These are phyloP conservation scores for Uronychia setigera DNA, from an alignment of 73 alveolate genomes.

Conservation along the genomic window DNA sequence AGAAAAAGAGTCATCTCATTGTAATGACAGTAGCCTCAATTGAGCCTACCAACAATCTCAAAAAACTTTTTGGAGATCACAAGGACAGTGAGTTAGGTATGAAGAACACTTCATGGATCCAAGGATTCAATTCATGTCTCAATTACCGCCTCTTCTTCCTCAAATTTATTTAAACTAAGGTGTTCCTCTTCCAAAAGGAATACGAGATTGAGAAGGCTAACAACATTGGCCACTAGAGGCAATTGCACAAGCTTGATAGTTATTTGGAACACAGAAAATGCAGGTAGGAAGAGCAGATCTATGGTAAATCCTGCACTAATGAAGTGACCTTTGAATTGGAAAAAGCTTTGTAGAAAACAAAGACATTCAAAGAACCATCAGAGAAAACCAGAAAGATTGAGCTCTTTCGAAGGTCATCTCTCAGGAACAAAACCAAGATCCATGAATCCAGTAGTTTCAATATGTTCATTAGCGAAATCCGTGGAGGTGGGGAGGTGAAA, in stretches of 20 bases:
- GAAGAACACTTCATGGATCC: not conserved
- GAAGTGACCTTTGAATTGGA: not conserved
- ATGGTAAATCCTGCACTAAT: not conserved
- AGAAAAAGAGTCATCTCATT: not conserved
- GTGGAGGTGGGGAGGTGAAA: not conserved
- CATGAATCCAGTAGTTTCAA: not conserved
- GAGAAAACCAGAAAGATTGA: not conserved
- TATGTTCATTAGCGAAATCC: not conserved
- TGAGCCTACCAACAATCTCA: not conserved
- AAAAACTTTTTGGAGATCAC: not conserved
- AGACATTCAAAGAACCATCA: not conserved
- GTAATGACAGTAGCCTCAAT: not conserved
- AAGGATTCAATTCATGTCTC: not conserved
- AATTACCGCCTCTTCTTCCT: not conserved
- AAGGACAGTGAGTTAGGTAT: not conserved
- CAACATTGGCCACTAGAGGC: not conserved
- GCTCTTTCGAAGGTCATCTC: not conserved
- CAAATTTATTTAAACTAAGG: not conserved
- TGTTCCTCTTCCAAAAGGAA: not conserved
- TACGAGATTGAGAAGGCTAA: not conserved
- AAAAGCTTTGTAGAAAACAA: not conserved
- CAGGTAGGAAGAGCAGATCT: not conserved
- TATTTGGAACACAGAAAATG: not conserved
- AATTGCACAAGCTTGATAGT: not conserved
- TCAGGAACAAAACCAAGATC: not conserved